Evolutionary conservation across 2,329 filamentous ascomycete genomes (phyloP), one percentile per base, ranked within the genome.

Genomic region (Pyricularia pennisetigena): DNA sequence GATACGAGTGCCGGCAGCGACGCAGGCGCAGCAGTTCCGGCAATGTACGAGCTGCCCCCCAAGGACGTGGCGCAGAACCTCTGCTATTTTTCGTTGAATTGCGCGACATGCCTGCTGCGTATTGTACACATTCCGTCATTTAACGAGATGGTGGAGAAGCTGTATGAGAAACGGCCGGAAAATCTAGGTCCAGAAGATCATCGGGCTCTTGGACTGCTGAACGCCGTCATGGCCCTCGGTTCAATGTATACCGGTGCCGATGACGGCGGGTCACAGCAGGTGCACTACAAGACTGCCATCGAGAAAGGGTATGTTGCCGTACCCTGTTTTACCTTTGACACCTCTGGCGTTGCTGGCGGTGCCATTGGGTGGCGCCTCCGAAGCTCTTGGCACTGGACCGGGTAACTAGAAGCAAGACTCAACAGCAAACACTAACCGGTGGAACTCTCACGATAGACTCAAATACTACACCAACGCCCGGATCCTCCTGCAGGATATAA

Each of bases 81-180:
- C 23, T 86, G 84, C 73, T 82, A 85, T 69, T 85, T 85, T 71
- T 82, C 85, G 0, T 76, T 88, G 16, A 83, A 82, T 72, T 85
- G 83, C 69, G 86, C 84, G 9, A 88, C 85, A 2, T 85, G 84
- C 69, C 78, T 88, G 1, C 77, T 87, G 26, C 87, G 91, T 54
- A 89, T 94, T 68, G 86, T 97, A 5, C 93, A 97, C 74, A 82
- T 91, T 66, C 94, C 94, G 0, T 87, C 87, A 0, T 97, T 97
- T 75, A 93, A 90, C 78, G 84, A 86, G 69, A 88, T 87, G 73
- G 85, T 97, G 70, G 89, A 97, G 72, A 85, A 85, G 68, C 83
- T 97, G 57, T 97, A 97, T 77, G 86, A 90, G 71, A 87, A 82
- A 26, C 82, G 90, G 0, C 81, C 85, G 10, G 86, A 90, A 26